Evolutionary conservation across 2,329 filamentous ascomycete genomes (phyloP), one percentile per base, ranked within the genome.

Genomic region (Fusarium vanettenii): DNA sequence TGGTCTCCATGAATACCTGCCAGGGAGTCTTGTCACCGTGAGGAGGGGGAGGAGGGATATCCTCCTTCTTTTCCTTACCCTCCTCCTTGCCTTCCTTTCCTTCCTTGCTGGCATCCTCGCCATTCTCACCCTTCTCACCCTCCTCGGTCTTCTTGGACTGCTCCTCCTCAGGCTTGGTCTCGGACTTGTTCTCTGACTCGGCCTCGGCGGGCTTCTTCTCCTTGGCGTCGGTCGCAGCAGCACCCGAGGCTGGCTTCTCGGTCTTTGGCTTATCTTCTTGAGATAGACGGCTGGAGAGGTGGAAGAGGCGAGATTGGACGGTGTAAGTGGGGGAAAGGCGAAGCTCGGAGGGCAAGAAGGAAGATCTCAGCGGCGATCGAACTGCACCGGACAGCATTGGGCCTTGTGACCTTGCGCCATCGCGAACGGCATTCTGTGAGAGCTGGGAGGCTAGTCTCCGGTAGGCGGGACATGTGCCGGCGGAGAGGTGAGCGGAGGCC

Each of bases 1-100:
- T 91, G n/a, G 97, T 99, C 81, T 99, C 97, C 80, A 94, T 94
- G 86, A 99, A 99, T 35, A 99, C 97, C 83, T 98, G 95, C 95
- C 97, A 98, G 64, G 97, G 97, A 4, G 96, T 97, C 88, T 99
- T 99, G 86, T 98, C 95, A 71, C 97, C 97, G 81, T 99, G 97
- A 22, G 95, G 96, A n/a, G 97, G 96, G 16, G 95, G 96, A 25
- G 96, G 94, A 14, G 95, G 92, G 31, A 90, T 84, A 71, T 95
- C 91, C 78, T 94, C 55, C 81, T 92, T 88, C 80, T 90, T 85
- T 70, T 89, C 84, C 73, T 91, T 75, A 18, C 88, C 85, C 60
- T 89, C 85, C 52, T 89, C 85, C 56, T 88, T 83, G 9, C 85
- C 79, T 60, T 85, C 83, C 60, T 88, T 83, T 68, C 87, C 85